A percentile compares a stretch with the other conserved stretches of the same genome.
These are phyloP conservation scores for Kingdonia uniflora DNA, from an alignment of 164 flowering plant species.

Conservation along the genomic window DNA sequence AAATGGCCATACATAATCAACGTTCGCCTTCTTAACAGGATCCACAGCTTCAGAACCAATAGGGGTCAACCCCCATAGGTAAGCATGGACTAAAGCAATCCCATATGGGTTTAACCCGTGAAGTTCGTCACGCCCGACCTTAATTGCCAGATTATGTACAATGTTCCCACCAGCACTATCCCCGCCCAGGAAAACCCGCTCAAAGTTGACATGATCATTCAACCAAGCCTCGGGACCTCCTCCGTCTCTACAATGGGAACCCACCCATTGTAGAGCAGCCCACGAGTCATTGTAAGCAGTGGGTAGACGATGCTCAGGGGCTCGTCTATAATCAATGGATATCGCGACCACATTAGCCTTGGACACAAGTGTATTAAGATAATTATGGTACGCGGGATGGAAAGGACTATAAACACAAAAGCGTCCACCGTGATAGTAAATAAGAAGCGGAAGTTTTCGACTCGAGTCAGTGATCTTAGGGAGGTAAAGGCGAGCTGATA, in stretches of 20 bases:
- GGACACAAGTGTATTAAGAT: conserved; percentile 8
- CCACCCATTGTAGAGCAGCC: conserved; percentile 14
- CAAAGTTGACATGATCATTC: conserved; percentile 6
- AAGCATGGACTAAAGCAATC: not conserved
- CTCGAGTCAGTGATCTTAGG: conserved; percentile 1
- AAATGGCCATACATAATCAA: too few species aligned
- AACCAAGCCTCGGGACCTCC: conserved; percentile 10
- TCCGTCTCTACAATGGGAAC: conserved; percentile 1
- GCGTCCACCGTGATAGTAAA: conserved; percentile 13
- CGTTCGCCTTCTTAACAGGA: too few species aligned
- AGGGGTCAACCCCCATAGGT: not conserved
- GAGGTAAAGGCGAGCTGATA: conserved; percentile 6
- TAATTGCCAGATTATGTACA: conserved; percentile 11
- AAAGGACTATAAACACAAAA: conserved; percentile 4
- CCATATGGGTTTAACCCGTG: not conserved
- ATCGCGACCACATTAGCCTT: conserved; percentile 10
- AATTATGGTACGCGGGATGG: conserved; percentile 6
- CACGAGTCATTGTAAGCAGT: conserved; percentile 16
- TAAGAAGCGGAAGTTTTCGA: conserved; percentile 4
- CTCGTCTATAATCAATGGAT: conserved; percentile 12
- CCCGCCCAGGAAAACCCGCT: conserved; percentile 7
- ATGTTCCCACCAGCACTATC: conserved; percentile 18
- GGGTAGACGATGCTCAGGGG: conserved; percentile 15
- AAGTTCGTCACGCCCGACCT: not conserved
- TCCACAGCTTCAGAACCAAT: too few species aligned